phyloP scores from a whole-genome alignment of 108 stramenopile species.

The Aurantiochytrium sp. region DNA sequence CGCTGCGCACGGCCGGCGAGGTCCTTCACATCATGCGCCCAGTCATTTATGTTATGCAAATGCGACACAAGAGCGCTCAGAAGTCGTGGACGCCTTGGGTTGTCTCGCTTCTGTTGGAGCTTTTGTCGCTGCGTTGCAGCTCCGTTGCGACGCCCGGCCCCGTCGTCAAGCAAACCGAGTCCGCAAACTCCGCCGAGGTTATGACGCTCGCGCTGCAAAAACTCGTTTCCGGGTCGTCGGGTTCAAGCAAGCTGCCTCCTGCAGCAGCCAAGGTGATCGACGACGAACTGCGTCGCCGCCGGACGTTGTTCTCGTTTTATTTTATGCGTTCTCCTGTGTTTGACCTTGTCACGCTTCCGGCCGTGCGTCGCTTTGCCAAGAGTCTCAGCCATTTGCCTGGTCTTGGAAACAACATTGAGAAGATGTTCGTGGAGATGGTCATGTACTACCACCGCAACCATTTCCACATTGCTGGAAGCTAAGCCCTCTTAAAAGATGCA shows the following conservation, averaged over 20 bases:
- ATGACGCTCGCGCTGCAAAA: neutral
- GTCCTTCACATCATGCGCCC: neutral
- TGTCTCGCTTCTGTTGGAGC: neutral
- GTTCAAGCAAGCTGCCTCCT: neutral
- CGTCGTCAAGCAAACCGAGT: neutral
- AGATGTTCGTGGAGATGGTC: neutral
- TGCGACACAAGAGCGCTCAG: neutral
- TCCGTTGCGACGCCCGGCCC: neutral
- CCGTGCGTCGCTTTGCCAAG: neutral
- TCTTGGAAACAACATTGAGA: neutral
- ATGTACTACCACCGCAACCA: slow-evolving; percentile 15
- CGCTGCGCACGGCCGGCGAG: neutral
- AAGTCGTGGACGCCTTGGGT: neutral
- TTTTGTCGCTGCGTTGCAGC: neutral
- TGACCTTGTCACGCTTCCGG: neutral
- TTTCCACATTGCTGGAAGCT: neutral
- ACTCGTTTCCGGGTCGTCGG: neutral
- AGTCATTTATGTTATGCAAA: neutral
- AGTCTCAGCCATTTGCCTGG: neutral
- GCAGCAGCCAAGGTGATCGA: neutral
- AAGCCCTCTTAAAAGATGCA: no score
- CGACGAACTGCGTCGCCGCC: neutral
- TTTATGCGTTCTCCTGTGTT: neutral
- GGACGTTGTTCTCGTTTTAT: neutral
- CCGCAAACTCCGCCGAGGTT: neutral